Evolutionary conservation across 306 rosid genomes (phyloP), one percentile per base, ranked within the genome.

Genomic region (Inga laurina): DNA sequence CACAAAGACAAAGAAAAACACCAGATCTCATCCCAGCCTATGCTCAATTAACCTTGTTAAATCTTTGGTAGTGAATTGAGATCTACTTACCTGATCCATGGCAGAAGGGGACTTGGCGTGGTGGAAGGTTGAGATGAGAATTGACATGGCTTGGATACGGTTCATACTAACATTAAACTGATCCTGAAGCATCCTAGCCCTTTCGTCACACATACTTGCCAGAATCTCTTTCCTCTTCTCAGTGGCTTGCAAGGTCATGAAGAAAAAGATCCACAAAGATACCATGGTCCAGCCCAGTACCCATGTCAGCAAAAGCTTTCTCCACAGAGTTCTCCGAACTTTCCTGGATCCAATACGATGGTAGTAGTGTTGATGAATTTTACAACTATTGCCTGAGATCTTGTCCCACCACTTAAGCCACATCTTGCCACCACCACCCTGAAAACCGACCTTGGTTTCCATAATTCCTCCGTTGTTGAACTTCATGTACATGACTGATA

Each of bases 171-270:
- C n/a, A n/a, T n/a, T n/a, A 77, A 95, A 92, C 89, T 95, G 99
- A 76, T 95, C 99, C 91, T 95, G 99, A 72, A 95, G 81, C 97
- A 95, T 93, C 82, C 99, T 91, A 34, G 97, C 97, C 79, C 99
- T 91, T 85, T 95, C 99, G 82, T 95, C 99, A 87, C 99, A 93
- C 99, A 95, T 91, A 71, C 97, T 95, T 1, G 91, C 91, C 59
- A 95, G 89, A 71, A 90, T 91, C 75, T 93, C 99, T 79, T 91
- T 95, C 85, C 99, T 92, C 96, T 92, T 95, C 84, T 88, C 98
- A 62, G 81, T 86, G 39, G 89, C 98, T 59, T 92, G 89, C 5
- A 88, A 87, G 84, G 87, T 90, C 96, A 93, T 85, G 76, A n/a
- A n/a, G n/a, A n/a, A n/a, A n/a, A 92, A 85, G 96, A 87, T 91